Conservation (phyloP, 805 yeast species). For the Saccharomyces cerevisiae region DNA sequence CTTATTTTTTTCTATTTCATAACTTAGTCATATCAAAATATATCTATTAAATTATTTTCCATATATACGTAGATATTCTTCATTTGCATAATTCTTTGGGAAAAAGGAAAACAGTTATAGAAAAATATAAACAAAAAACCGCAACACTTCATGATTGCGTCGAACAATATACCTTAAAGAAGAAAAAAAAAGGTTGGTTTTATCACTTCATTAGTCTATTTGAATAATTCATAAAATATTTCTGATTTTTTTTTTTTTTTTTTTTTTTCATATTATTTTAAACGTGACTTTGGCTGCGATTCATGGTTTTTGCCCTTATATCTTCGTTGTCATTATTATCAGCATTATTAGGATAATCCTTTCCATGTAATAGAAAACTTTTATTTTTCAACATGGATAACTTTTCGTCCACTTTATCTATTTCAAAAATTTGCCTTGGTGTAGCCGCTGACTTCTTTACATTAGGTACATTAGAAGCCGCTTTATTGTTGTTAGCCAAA, state of each 20-base stretch:
- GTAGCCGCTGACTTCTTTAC: slow-evolving; percentile 2
- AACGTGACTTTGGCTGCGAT: slow-evolving; percentile 9
- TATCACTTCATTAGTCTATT: not conserved
- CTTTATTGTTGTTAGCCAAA: slow-evolving; percentile 3
- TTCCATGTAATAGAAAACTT: not conserved
- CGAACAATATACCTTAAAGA: not conserved
- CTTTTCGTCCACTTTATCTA: slow-evolving; percentile 26
- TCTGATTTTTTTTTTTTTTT: not conserved
- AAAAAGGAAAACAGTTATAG: not conserved
- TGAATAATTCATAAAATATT: not conserved
- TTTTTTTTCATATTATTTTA: not conserved
- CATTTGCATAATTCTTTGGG: not conserved
- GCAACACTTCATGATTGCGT: not conserved
- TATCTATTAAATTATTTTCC: not conserved
- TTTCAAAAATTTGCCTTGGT: slow-evolving; percentile 11
- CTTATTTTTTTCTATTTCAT: not conserved
- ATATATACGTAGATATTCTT: not conserved
- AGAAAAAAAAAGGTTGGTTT: not conserved
- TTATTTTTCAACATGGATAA: slow-evolving; percentile 12
- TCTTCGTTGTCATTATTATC: slow-evolving; percentile 1
- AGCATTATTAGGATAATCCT: not conserved
- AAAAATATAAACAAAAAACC: not conserved
- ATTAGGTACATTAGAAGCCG: slow-evolving; percentile 1
- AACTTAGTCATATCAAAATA: not conserved
- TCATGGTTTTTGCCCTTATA: slow-evolving; percentile 4